Conservation (phyloP, 768 basidiomycete genomes). For the Boletellus sp. region DNA sequence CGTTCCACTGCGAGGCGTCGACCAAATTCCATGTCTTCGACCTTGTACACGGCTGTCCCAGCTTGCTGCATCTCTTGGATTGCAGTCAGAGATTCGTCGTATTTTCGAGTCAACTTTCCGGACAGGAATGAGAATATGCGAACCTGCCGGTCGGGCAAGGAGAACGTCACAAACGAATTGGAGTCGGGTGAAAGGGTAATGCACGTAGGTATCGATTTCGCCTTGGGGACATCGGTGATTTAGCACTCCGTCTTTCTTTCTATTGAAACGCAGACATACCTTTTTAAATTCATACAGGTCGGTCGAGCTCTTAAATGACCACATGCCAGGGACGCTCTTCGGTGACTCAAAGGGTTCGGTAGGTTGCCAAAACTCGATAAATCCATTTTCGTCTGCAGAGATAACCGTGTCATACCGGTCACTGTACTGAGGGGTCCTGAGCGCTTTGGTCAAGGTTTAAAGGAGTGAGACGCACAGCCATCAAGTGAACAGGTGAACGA, state of each 20-base stretch:
- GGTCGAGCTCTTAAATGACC: slow-evolving; percentile 88
- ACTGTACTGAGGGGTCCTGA: slow-evolving; percentile 61
- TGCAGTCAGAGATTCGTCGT: slow-evolving; percentile 90
- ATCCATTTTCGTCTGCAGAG: slow-evolving; percentile 91
- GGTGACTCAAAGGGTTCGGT: slow-evolving; percentile 84
- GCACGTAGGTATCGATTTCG: slow-evolving; percentile 88
- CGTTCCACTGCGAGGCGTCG: slow-evolving; percentile 88
- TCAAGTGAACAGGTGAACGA: slow-evolving; percentile 84
- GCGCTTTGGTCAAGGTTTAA: background rate
- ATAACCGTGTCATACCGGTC: slow-evolving; percentile 87
- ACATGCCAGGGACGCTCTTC: slow-evolving; percentile 70
- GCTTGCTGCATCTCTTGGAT: slow-evolving; percentile 99
- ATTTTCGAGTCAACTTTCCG: slow-evolving; percentile 87
- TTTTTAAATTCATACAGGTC: slow-evolving; percentile 99
- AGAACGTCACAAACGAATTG: slow-evolving; percentile 89
- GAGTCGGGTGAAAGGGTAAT: slow-evolving; percentile 88
- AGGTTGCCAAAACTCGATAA: slow-evolving; percentile 96
- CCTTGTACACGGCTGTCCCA: slow-evolving; percentile 84
- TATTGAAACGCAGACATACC: slow-evolving; percentile 38
- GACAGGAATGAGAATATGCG: slow-evolving; percentile 89
- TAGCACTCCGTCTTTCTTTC: background rate
- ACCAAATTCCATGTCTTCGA: slow-evolving; percentile 99
- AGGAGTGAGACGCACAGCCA: slow-evolving; percentile 58
- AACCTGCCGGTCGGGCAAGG: slow-evolving; percentile 89
- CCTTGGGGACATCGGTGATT: slow-evolving; percentile 40